Evolutionary conservation across 2,329 filamentous ascomycete species (phyloP), one percentile per base, ranked within the genome.

Genomic region (Colletotrichum orbiculare): DNA sequence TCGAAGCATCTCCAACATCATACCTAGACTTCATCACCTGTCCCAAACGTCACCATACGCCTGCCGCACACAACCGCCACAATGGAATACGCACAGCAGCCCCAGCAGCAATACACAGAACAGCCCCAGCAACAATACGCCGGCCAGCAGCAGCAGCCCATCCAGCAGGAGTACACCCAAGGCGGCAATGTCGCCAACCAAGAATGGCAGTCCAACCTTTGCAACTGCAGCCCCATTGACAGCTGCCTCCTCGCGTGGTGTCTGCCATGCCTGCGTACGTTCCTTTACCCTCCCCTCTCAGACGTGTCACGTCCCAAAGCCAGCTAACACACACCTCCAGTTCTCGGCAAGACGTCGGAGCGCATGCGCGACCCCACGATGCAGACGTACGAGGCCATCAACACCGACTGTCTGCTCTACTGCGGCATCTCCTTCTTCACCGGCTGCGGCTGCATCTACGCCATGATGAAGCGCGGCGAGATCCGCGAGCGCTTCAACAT

Each of bases 401-500:
- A 84, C 73, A 69, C 70, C 15, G 82, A 83, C 68, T 81, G 81
- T 68, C 67, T 81, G 50, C 67, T 82, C 47, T 78, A 80, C 60
- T 73, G 71, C 50, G 74, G 71, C 47, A 75, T 83, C 62, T 74
- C 75, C 47, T 79, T 68, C 57, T 65, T 76, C 47, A 81, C 78
- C 8, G 75, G 80, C 48, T 81, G 76, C 63, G 81, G 79, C 54
- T 83, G 79, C 75, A 73, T 83, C 68, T 81, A 78, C 69, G 77
- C 82, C 67, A 83, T 84, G 78, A 75, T 85, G 67, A 85, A 87
- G 74, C 84, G 87, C 53, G 72, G 72, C 61, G 81, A 86, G 69
- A 82, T 88, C 68, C 83, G 86, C 53, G 76, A 84, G 58, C 79
- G 77, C 45, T 87, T 84, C 75, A 79, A 78, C 68, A 87, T 89